Percentiles rank a stretch among this genome's conserved stretches.
These are phyloP conservation scores for Haematococcus lacustris DNA, from an alignment of 139 green algal genomes.

Conservation along the genomic window DNA sequence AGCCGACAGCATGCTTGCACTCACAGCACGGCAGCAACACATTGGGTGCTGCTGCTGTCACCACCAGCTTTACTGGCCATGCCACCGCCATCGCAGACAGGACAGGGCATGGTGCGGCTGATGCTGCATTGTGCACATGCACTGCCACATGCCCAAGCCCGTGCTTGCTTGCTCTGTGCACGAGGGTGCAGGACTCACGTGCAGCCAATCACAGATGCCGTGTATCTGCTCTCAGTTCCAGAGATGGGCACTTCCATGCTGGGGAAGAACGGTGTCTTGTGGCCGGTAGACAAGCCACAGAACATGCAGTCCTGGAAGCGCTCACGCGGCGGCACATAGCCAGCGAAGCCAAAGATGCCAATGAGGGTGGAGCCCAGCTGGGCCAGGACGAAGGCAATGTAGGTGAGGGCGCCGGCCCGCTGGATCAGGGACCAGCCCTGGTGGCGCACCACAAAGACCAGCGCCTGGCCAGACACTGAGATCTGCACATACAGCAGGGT, in stretches of 20 bases:
- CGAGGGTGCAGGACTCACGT: too few relatives aligned
- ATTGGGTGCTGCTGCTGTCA: too few relatives aligned
- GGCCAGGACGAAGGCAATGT: constrained; percentile 67
- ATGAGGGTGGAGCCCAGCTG: constrained; percentile 60
- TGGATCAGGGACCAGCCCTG: constrained; percentile 43
- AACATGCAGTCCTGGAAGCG: constrained; percentile 41
- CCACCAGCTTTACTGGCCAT: too few relatives aligned
- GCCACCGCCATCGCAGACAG: too few relatives aligned
- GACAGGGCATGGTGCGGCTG: too few relatives aligned
- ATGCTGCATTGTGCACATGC: too few relatives aligned
- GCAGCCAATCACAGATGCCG: constrained; percentile 64
- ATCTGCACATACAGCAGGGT: constrained; percentile 60
- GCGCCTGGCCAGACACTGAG: constrained; percentile 63
- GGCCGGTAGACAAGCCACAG: constrained; percentile 37
- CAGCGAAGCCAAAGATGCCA: constrained; percentile 61
- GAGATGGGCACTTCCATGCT: constrained; percentile 35
- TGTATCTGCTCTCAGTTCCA: constrained; percentile 51
- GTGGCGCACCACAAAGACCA: constrained; percentile 77
- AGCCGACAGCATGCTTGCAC: too few relatives aligned
- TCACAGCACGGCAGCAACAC: too few relatives aligned
- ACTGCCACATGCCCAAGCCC: too few relatives aligned
- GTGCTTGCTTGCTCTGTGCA: too few relatives aligned
- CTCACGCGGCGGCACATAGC: constrained; percentile 49
- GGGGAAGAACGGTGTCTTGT: constrained; percentile 36
- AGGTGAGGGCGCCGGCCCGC: constrained; percentile 53